Conservation (phyloP, 2,329 filamentous ascomycete genomes). For the Keithomyces neogunnii region DNA sequence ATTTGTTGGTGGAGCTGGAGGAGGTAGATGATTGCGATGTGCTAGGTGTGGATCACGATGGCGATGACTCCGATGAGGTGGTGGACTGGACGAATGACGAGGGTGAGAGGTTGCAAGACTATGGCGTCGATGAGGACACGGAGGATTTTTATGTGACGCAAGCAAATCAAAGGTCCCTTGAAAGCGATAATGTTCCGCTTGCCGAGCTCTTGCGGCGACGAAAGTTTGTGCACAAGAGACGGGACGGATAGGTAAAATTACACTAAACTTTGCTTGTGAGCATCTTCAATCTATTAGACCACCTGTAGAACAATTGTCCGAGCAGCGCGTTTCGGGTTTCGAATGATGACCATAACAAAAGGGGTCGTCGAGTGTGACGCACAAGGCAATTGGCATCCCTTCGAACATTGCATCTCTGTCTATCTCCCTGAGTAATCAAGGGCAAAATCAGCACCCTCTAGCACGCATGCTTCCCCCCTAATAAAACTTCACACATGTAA, state of each 20-base stretch:
- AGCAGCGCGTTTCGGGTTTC: no score
- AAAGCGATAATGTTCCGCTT: conserved; percentile 57
- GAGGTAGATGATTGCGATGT: conserved; percentile 48
- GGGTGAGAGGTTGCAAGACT: conserved; percentile 66
- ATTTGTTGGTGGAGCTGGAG: conserved; percentile 41
- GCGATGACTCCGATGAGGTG: conserved; percentile 49
- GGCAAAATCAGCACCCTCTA: no score
- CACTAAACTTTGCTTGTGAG: not conserved
- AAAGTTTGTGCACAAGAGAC: conserved; percentile 21
- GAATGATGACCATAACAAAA: no score
- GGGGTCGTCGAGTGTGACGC: no score
- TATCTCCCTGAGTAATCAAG: no score
- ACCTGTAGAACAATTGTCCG: not conserved
- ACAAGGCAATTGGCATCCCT: no score
- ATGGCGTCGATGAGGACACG: conserved; percentile 69
- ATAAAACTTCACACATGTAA: no score
- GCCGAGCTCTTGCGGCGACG: conserved; percentile 56
- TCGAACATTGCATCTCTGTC: no score
- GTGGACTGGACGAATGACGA: conserved; percentile 66
- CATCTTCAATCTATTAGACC: not conserved
- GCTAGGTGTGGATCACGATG: conserved; percentile 34
- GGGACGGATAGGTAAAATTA: not conserved
- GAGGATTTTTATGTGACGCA: conserved; percentile 40
- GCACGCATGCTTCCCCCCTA: no score
- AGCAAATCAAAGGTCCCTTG: conserved; percentile 8